These are phyloP conservation scores for Dryas drummondii DNA, from an alignment of 306 rosid genomes.

Conservation along the genomic window DNA sequence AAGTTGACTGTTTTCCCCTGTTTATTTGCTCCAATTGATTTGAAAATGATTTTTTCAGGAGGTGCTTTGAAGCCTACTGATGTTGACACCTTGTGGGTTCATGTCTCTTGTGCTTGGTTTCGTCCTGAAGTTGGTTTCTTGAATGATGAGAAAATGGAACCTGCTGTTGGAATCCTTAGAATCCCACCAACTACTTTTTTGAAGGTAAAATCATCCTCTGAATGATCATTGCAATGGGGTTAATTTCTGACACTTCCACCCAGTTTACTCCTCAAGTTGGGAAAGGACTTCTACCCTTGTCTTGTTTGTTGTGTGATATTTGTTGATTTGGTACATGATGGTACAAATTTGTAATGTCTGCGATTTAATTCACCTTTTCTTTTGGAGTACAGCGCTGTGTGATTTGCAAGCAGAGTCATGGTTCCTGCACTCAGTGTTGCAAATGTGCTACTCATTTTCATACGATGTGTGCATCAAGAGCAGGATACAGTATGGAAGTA, in stretches of 20 bases:
- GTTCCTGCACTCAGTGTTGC: constrained; percentile 90
- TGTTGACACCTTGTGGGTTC: constrained; percentile 87
- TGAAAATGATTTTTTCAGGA: constrained; percentile 48
- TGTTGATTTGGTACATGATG: not conserved
- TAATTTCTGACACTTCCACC: not conserved
- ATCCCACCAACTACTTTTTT: constrained; percentile 68
- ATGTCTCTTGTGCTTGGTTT: constrained; percentile 97
- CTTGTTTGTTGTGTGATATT: not conserved
- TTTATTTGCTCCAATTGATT: constrained; percentile 21
- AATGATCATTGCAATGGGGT: not conserved
- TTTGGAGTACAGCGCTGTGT: constrained; percentile 65
- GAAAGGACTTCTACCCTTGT: not conserved
- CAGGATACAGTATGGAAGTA: constrained; percentile 96
- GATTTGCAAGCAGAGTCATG: constrained; percentile 87
- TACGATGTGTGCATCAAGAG: constrained; percentile 80
- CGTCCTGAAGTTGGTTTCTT: constrained; percentile 76
- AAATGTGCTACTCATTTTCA: constrained; percentile 90
- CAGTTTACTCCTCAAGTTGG: not conserved
- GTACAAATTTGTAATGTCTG: constrained; percentile 2
- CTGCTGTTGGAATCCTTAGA: constrained; percentile 86
- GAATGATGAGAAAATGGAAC: constrained; percentile 85
- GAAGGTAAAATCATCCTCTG: constrained; percentile 53
- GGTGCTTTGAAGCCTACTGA: constrained; percentile 99
- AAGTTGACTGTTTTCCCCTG: constrained; percentile 13
- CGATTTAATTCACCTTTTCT: constrained; percentile 31